Evolutionary conservation across 2,329 filamentous ascomycete genomes (phyloP), one percentile per base, ranked within the genome.

Genomic region (Leptosphaerulina australis): DNA sequence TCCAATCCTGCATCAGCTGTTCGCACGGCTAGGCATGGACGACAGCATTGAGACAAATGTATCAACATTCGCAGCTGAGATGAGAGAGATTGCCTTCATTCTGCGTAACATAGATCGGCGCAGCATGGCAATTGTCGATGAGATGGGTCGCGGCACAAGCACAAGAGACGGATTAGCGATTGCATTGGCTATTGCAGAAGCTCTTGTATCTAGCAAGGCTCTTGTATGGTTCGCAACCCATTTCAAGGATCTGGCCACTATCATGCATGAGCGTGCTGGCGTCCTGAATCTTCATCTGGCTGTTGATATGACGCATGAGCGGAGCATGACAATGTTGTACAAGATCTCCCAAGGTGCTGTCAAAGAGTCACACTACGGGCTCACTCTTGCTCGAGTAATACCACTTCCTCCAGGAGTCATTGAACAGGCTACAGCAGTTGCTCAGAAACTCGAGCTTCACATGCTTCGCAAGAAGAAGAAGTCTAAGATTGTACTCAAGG

Each of bases 71-170:
- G 90, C 92, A 0, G 82, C 91, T 0, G 94, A 99, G 72, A 97
- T 99, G 94, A 83, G 90, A 31, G 94, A 97, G 64, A 95, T 93
- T 76, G 91, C 92, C 0, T 96, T 95, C 69, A 97, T 99, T 45
- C 75, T 97, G 1, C 83, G 85, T 43, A 96, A 96, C 64, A 83
- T 97, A 47, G 87, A 91, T 57, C 79, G 80, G 5, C 82, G 84
- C 37, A 93, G 89, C 60, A 79, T 96, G 62, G 85, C 87, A 2
- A 88, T 99, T 38, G 84, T 99, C 39, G 94, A 99, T 62, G 94
- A 99, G 67, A 82, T 99, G 3, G 93, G 94, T 0, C 83, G 94
- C 21, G 93, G 91, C 1, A 99, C 94, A 0, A 94, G 90, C 67
- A 93, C 89, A 0, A 82, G 86, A 18, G 94, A 99, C 66, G 94